A percentile compares a stretch with the other conserved stretches of the same genome.
Evolutionary conservation across 2,329 filamentous ascomycete species (phyloP).

Genomic region (Nannizziopsis arthrosporioides): DNA sequence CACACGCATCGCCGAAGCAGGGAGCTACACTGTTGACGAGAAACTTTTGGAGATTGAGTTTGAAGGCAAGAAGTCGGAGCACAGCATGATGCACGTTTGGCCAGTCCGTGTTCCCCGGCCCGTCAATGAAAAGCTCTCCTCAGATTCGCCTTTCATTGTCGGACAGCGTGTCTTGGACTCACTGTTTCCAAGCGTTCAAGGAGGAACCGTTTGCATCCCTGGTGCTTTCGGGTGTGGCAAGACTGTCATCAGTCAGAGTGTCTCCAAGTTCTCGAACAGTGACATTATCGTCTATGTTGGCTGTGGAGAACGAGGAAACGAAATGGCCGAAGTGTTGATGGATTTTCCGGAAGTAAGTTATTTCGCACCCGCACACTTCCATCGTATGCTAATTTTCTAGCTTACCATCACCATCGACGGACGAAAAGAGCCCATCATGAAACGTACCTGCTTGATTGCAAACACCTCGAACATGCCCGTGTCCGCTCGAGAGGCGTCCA

Average conservation of each 20-base stretch:
- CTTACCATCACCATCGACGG: conserved; percentile 89
- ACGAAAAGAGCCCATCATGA: conserved; percentile 98
- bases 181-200: conserved; percentile 90
- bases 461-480: conserved; percentile 99
- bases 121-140: conserved; percentile 79
- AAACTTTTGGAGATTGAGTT: conserved; percentile 95
- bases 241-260: conserved; percentile 96
- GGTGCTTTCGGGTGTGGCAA: conserved; percentile 98
- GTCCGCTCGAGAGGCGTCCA: conserved; percentile 93
- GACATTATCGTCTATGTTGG: conserved; percentile 98
- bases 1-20: conserved; percentile 77
- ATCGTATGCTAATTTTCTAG: conserved; percentile 24
- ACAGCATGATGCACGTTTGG: conserved; percentile 98
- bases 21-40: conserved; percentile 85
- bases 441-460: conserved; percentile 94
- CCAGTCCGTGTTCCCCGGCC: conserved; percentile 92
- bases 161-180: conserved; percentile 94
- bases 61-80: conserved; percentile 86
- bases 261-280: conserved; percentile 99
- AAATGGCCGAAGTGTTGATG: conserved; percentile 99
- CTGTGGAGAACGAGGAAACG: conserved; percentile 86
- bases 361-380: not conserved
- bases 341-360: conserved; percentile 77
- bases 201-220: conserved; percentile 94
- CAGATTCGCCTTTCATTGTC: conserved; percentile 84